Evolutionary conservation across 2,329 filamentous ascomycete genomes (phyloP), one percentile per base, ranked within the genome.

Genomic region (Fusarium sp.): DNA sequence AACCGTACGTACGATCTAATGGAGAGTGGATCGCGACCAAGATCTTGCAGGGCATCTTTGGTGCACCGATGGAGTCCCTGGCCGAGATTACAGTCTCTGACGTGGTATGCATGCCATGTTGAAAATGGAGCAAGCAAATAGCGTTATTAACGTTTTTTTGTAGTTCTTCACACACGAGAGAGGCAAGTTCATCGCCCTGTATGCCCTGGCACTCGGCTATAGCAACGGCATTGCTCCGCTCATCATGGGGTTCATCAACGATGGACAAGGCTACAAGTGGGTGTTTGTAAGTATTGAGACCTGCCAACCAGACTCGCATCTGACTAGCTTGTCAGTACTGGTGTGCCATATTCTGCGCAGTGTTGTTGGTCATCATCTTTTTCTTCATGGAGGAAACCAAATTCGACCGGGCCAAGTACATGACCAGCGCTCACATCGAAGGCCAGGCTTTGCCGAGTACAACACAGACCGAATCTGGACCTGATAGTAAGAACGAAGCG

Each of bases 1-100:
- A 55, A 18, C 57, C 57, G 7, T 31, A 60, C 16, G 44, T 58
- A 30, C n/a, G 34, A n/a, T 41, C 46, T 15, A 52, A 51, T 9
- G 47, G 56, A 36, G 34, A 51, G 27, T 60, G 47, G 44, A 53
- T 60, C n/a, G 56, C 47, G n/a, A 53, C 47, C 34, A 51, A 52
- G 46, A 60, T 60, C 39, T 34, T 60, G 13, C 56, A 60, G 56
- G 56, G 56, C 5, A 52, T 53, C 8, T 60, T 60, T 16, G 56
- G 56, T 10, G 56, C 56, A 27, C 56, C 56, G 5, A 52, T 60
- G 11, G 56, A 60, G 46, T 60, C 56, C 0, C 47, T 60, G 7
- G 46, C 56, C 2, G 56, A 60, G 30, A 53, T 60, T 28, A 52
- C 56, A 9, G 37, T 60, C 3, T 52, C 47, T 6, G 56, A 60